Evolutionary conservation across 192 early-diverging fungal genomes (phyloP).

Genomic region (Backusella parvicylindrica): DNA sequence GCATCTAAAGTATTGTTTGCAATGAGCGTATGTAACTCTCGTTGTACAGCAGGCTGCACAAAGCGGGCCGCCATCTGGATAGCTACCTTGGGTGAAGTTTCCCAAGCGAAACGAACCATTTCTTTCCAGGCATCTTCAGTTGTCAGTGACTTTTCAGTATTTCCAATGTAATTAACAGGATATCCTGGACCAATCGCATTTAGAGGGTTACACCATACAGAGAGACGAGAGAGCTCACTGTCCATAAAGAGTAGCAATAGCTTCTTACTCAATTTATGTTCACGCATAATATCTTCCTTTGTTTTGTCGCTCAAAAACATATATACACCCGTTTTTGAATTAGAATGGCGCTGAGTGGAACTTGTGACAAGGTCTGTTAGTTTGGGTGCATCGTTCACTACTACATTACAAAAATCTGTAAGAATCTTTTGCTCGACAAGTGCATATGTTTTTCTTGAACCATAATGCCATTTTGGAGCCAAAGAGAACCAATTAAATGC

Average conservation of each 20-base stretch:
- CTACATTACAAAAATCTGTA: slow-evolving; percentile 53
- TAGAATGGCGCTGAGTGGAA: slow-evolving; percentile 3
- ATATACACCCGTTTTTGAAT: neutral
- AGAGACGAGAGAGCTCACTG: slow-evolving; percentile 79
- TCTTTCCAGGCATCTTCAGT: slow-evolving; percentile 67
- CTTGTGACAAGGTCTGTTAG: slow-evolving; percentile 45
- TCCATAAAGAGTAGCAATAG: slow-evolving; percentile 83
- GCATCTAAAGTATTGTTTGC: slow-evolving; percentile 60
- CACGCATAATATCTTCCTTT: slow-evolving; percentile 45
- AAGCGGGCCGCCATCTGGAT: slow-evolving; percentile 77
- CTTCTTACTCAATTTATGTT: slow-evolving; percentile 44
- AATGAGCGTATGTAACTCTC: slow-evolving; percentile 63
- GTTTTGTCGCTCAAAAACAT: slow-evolving; percentile 38
- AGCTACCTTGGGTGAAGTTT: slow-evolving; percentile 69
- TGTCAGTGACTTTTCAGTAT: slow-evolving; percentile 22
- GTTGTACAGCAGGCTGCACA: slow-evolving; percentile 58
- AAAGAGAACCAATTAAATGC: slow-evolving; percentile 82
- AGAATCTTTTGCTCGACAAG: slow-evolving; percentile 62
- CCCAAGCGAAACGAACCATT: slow-evolving; percentile 80
- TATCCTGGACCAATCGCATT: slow-evolving; percentile 38
- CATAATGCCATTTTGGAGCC: slow-evolving; percentile 75
- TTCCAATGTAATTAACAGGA: slow-evolving; percentile 23
- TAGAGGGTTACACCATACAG: slow-evolving; percentile 81
- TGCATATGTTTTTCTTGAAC: slow-evolving; percentile 62
- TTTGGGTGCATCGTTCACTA: slow-evolving; percentile 59